Evolutionary conservation across 2,329 filamentous ascomycete genomes (phyloP).

Genomic region (Rutstroemia sydowiana): DNA sequence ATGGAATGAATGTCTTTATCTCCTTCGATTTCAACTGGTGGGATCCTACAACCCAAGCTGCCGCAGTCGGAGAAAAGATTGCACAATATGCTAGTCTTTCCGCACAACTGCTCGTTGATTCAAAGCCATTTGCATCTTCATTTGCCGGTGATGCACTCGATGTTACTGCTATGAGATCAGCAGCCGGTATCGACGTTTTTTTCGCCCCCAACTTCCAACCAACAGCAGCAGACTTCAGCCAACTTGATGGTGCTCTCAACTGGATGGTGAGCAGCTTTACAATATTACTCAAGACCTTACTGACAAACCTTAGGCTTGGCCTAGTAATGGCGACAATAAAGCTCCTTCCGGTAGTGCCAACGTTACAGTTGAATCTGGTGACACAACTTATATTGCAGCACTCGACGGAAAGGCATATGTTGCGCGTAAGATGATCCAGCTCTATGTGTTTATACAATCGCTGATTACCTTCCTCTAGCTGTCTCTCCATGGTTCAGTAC

Average conservation of each 20-base stretch:
- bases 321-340: slow-evolving; percentile 21
- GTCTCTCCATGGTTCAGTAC: slow-evolving; percentile 33
- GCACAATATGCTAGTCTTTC: slow-evolving; percentile 25
- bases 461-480: slow-evolving; percentile 8
- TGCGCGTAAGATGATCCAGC: slow-evolving; percentile 11
- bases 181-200: slow-evolving; percentile 20
- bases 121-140: slow-evolving; percentile 36
- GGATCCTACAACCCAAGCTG: slow-evolving; percentile 11
- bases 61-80: slow-evolving; percentile 23
- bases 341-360: slow-evolving; percentile 17
- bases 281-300: too few relatives aligned
- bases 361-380: slow-evolving; percentile 17
- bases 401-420: slow-evolving; percentile 21
- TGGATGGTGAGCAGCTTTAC: slow-evolving; percentile 14
- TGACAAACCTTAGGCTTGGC: slow-evolving; percentile 14
- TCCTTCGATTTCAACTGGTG: slow-evolving; percentile 29
- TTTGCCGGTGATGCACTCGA: slow-evolving; percentile 43
- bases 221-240: slow-evolving; percentile 12
- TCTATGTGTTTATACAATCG: not conserved
- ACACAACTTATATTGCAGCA: slow-evolving; percentile 14
- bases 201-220: slow-evolving; percentile 23
- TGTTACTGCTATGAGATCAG: slow-evolving; percentile 33
- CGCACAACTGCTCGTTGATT: slow-evolving; percentile 31
- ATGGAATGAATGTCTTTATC: slow-evolving; percentile 29
- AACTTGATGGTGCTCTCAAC: slow-evolving; percentile 20